Percentiles rank a stretch among this genome's conserved stretches.
Conservation (phyloP, 192 early-diverging fungal genomes). For the Backusella sp. region DNA sequence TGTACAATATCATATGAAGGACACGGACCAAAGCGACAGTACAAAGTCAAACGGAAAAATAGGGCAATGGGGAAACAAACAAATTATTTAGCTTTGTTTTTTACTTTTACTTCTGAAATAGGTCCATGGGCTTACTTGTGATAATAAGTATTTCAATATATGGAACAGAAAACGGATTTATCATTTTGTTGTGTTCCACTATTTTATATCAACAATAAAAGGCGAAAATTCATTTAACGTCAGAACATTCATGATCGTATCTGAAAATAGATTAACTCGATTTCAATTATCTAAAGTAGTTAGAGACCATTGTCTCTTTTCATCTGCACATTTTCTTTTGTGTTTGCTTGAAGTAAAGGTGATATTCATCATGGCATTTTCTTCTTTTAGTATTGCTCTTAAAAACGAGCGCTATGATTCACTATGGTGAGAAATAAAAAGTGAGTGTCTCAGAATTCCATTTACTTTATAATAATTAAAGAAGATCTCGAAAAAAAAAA, state of each 20-base stretch:
- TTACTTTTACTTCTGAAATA: not conserved
- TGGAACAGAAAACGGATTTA: not conserved
- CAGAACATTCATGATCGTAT: not conserved
- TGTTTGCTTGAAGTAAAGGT: not conserved
- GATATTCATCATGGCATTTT: not conserved
- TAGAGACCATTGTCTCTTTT: not conserved
- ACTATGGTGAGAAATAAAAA: not conserved
- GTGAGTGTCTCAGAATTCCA: not conserved
- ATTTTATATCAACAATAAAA: not conserved
- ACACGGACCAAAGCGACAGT: not conserved
- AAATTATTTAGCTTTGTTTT: not conserved
- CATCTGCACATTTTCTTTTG: not conserved
- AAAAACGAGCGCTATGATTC: not conserved
- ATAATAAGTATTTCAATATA: not conserved
- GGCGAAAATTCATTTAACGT: not conserved
- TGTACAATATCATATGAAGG: not conserved
- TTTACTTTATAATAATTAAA: not conserved
- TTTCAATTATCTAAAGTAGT: not conserved
- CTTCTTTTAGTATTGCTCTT: not conserved
- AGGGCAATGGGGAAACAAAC: not conserved
- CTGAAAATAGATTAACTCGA: not conserved
- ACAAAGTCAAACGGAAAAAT: too few species aligned
- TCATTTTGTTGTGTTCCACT: not conserved
- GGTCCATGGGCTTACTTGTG: not conserved
- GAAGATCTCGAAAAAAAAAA: constrained; percentile 1